These are phyloP conservation scores for Candida orba DNA, from an alignment of 805 yeast genomes.

Conservation along the genomic window DNA sequence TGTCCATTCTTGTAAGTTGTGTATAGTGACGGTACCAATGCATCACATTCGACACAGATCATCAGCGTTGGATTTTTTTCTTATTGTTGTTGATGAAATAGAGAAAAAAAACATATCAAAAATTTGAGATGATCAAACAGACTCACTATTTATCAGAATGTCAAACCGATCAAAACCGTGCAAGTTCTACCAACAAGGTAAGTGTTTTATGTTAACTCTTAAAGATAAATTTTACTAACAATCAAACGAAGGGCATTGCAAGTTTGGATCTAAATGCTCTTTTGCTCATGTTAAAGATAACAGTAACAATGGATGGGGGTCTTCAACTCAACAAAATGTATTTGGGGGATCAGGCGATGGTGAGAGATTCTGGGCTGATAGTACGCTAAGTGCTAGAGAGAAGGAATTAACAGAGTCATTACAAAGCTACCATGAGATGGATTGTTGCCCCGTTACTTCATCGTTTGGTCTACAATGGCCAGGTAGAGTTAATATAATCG, in stretches of 20 bases:
- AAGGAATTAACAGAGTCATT: constrained; percentile 25
- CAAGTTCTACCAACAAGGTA: constrained; percentile 36
- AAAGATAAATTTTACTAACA: neutral
- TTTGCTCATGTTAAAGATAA: constrained; percentile 33
- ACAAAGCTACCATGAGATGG: constrained; percentile 15
- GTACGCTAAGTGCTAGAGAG: constrained; percentile 19
- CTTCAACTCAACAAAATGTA: neutral
- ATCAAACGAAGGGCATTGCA: constrained; percentile 25
- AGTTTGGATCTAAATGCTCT: constrained; percentile 35
- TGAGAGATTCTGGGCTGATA: constrained; percentile 20
- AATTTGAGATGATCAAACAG: neutral
- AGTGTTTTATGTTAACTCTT: neutral
- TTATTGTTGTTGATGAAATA: neutral
- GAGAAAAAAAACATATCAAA: neutral
- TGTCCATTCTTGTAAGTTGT: constrained; percentile 70
- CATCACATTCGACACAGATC: constrained; percentile 89
- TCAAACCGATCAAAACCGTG: constrained; percentile 30
- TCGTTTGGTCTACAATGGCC: constrained; percentile 44
- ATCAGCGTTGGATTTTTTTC: constrained; percentile 30
- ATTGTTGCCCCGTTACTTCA: constrained; percentile 26
- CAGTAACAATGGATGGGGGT: constrained; percentile 5
- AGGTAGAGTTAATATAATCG: constrained; percentile 40
- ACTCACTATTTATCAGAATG: constrained; percentile 6
- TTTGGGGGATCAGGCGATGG: constrained; percentile 5
- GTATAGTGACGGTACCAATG: constrained; percentile 57